A percentile compares a stretch with the other conserved stretches of the same genome.
Evolutionary conservation across 345 rosid species (phyloP).

Genomic region (Pseudoturritis turrita): DNA sequence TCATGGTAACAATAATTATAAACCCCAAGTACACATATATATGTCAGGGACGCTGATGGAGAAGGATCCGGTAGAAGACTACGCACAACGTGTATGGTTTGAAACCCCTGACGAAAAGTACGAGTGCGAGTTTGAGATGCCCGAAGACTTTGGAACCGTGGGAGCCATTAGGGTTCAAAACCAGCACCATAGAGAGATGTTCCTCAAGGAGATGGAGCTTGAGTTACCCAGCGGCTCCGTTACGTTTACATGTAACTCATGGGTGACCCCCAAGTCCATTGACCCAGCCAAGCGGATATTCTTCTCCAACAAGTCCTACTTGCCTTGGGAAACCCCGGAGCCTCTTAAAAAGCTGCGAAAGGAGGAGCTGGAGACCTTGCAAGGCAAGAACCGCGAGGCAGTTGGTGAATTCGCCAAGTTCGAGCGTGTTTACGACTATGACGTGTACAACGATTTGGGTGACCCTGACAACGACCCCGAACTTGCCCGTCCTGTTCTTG

Average conservation of each 20-base stretch:
- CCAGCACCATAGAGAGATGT: slow-evolving; percentile 70
- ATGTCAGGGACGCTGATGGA: slow-evolving; percentile 50
- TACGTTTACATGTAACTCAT: slow-evolving; percentile 47
- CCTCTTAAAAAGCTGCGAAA: slow-evolving; percentile 52
- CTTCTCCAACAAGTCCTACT: slow-evolving; percentile 57
- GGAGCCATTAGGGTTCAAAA: slow-evolving; percentile 67
- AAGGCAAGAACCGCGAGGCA: slow-evolving; percentile 52
- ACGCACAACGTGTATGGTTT: slow-evolving; percentile 37
- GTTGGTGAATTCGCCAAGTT: slow-evolving; percentile 49
- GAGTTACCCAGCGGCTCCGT: slow-evolving; percentile 42
- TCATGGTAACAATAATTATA: not conserved
- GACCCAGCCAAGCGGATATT: slow-evolving; percentile 51
- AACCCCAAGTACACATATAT: not conserved
- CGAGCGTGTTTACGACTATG: slow-evolving; percentile 77
- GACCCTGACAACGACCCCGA: slow-evolving; percentile 41
- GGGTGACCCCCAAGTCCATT: slow-evolving; percentile 55
- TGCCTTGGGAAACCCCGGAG: slow-evolving; percentile 60
- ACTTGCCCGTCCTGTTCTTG: slow-evolving; percentile 30
- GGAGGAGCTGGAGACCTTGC: slow-evolving; percentile 47
- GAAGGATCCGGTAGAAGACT: slow-evolving; percentile 45
- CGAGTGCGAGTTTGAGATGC: slow-evolving; percentile 54
- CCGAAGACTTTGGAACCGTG: slow-evolving; percentile 48
- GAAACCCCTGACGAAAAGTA: slow-evolving; percentile 33
- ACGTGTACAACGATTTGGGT: slow-evolving; percentile 75
- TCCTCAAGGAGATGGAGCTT: slow-evolving; percentile 40